phyloP scores from a whole-genome alignment of 352 stramenopile species.

The Globisporangium parvum region DNA sequence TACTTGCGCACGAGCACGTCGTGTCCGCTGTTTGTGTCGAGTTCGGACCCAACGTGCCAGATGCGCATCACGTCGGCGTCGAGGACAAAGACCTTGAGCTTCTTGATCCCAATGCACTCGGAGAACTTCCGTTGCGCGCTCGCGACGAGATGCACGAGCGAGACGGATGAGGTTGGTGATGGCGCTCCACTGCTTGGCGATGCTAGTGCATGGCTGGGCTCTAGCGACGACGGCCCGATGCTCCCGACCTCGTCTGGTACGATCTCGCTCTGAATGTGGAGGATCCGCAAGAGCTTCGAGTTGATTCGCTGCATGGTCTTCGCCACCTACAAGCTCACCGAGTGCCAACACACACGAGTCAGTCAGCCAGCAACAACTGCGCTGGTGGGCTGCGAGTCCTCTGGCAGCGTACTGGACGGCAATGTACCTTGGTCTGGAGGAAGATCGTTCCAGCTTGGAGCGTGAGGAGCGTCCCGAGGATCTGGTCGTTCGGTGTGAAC shows the following conservation, averaged over 20 bases:
- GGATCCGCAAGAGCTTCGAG: conserved; percentile 48
- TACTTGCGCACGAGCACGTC: conserved; percentile 46
- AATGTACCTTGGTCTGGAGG: conserved; percentile 32
- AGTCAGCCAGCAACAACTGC: background rate
- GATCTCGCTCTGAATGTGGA: conserved; percentile 40
- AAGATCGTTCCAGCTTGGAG: conserved; percentile 58
- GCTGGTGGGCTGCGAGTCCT: background rate
- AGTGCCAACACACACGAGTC: background rate
- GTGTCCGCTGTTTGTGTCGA: conserved; percentile 13
- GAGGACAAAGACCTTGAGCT: conserved; percentile 59
- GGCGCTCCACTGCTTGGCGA: background rate
- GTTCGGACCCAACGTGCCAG: conserved; percentile 40
- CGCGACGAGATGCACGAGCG: conserved; percentile 44
- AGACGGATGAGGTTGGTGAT: conserved; percentile 5
- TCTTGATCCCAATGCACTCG: conserved; percentile 55
- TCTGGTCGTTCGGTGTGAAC: conserved; percentile 72
- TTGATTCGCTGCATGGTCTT: conserved; percentile 55
- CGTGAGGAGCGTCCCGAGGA: conserved; percentile 46
- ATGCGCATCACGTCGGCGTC: conserved; percentile 42
- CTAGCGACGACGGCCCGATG: too few relatives aligned
- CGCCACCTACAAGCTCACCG: conserved; percentile 8
- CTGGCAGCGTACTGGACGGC: background rate
- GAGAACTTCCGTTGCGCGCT: conserved; percentile 46
- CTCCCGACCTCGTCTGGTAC: conserved; percentile 12
- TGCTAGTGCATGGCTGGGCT: background rate